Conservation (phyloP, 768 basidiomycete genomes). For the Royoungia palumana region DNA sequence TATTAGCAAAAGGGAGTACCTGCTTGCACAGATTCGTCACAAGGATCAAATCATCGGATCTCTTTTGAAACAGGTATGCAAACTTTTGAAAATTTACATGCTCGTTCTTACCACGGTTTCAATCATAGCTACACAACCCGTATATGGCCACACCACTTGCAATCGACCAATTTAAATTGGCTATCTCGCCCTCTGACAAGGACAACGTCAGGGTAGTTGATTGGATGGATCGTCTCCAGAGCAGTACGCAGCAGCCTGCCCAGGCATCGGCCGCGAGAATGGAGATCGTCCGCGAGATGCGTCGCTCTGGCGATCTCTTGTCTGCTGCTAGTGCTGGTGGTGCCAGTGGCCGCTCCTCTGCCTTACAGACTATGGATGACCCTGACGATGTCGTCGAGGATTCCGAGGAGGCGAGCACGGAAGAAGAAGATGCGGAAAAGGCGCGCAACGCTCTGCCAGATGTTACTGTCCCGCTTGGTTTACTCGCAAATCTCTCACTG, state of each 20-base stretch:
- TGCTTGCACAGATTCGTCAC: constrained; percentile 81
- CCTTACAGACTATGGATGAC: constrained; percentile 21
- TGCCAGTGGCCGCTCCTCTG: background rate
- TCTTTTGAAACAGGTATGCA: constrained; percentile 71
- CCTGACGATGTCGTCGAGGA: constrained; percentile 39
- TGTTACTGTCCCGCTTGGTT: constrained; percentile 67
- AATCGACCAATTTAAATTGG: constrained; percentile 75
- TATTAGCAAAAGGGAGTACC: constrained; percentile 78
- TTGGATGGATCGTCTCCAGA: constrained; percentile 71
- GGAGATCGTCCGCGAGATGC: constrained; percentile 29
- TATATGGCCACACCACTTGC: constrained; percentile 76
- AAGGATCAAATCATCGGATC: constrained; percentile 86
- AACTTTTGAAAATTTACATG: background rate
- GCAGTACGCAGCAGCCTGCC: constrained; percentile 50
- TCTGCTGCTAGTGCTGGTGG: constrained; percentile 1
- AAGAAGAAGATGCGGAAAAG: constrained; percentile 44
- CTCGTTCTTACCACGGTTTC: constrained; percentile 1
- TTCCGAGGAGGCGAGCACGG: constrained; percentile 30
- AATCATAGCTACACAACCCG: constrained; percentile 59
- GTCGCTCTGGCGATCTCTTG: constrained; percentile 25
- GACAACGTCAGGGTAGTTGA: constrained; percentile 66
- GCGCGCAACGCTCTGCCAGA: constrained; percentile 57
- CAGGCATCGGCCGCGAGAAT: constrained; percentile 33
- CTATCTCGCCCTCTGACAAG: constrained; percentile 71
- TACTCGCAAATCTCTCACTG: constrained; percentile 71